Conservation (phyloP, 2,329 filamentous ascomycete genomes). For the Purpureocillium takamizusanense region DNA sequence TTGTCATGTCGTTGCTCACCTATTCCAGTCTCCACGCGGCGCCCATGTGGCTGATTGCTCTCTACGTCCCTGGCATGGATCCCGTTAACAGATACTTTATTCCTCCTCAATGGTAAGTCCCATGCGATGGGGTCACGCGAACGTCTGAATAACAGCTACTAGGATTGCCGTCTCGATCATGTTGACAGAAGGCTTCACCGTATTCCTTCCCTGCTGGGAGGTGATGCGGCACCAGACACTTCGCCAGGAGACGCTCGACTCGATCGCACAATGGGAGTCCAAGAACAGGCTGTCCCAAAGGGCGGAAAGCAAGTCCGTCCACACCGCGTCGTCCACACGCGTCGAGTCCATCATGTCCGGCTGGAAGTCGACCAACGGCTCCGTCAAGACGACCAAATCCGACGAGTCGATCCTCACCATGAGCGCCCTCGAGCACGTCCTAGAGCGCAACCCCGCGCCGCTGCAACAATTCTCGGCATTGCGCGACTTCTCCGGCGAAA, state of each 20-base stretch:
- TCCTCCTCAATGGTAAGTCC: slow-evolving; percentile 52
- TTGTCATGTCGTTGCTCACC: slow-evolving; percentile 2
- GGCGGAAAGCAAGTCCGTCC: slow-evolving; percentile 9
- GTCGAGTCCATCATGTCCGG: slow-evolving; percentile 17
- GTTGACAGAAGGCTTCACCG: slow-evolving; percentile 50
- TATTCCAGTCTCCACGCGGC: slow-evolving; percentile 46
- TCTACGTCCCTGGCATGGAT: slow-evolving; percentile 38
- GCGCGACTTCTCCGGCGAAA: slow-evolving; percentile 62
- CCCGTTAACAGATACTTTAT: slow-evolving; percentile 43
- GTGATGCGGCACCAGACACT: slow-evolving; percentile 34
- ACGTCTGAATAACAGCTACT: slow-evolving; percentile 11
- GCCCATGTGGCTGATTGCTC: slow-evolving; percentile 55
- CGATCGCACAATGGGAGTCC: slow-evolving; percentile 33
- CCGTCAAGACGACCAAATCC: slow-evolving; percentile 10
- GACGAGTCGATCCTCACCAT: slow-evolving; percentile 45
- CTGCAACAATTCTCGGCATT: slow-evolving; percentile 56
- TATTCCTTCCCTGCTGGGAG: slow-evolving; percentile 54
- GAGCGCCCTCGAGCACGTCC: slow-evolving; percentile 51
- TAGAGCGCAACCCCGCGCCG: slow-evolving; percentile 48
- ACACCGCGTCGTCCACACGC: slow-evolving; percentile 12
- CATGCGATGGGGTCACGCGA: too few species aligned
- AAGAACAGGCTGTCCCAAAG: slow-evolving; percentile 18
- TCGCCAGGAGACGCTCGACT: slow-evolving; percentile 31
- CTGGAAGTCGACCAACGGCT: slow-evolving; percentile 23
- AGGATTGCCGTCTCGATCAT: slow-evolving; percentile 44